Conservation (phyloP, 73 alveolate species). For the Tetrahymena malaccensis region DNA sequence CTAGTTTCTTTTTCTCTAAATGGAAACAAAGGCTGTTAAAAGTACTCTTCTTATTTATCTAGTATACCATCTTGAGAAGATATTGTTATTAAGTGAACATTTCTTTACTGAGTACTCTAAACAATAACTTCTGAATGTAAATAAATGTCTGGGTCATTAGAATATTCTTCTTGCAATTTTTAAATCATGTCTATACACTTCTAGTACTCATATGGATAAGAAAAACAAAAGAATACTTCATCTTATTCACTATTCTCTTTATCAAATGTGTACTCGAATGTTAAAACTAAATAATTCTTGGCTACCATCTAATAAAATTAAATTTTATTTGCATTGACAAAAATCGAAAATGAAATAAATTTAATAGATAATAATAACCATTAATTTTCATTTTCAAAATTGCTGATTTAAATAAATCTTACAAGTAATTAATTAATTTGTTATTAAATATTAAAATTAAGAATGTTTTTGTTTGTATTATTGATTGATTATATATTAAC, state of each 20-base stretch:
- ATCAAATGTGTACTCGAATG: neutral
- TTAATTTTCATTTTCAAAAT: no score
- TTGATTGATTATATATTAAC: neutral
- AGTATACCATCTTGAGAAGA: conserved; percentile 24
- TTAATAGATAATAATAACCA: neutral
- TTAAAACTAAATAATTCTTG: neutral
- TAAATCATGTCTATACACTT: neutral
- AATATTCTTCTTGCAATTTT: neutral
- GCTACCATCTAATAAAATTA: neutral
- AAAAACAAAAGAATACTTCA: neutral
- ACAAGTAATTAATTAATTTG: neutral
- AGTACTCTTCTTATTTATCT: conserved; percentile 43
- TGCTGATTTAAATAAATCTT: neutral
- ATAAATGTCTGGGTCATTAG: conserved; percentile 22
- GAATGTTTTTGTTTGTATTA: neutral
- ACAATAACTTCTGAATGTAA: conserved; percentile 45
- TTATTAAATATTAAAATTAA: no score
- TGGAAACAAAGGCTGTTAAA: neutral
- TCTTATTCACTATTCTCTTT: neutral
- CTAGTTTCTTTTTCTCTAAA: neutral
- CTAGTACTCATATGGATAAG: neutral
- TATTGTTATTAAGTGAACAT: conserved; percentile 49
- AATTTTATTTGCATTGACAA: neutral
- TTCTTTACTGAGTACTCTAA: conserved; percentile 42
- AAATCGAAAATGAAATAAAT: neutral